Evolutionary conservation across 768 basidiomycete genomes (phyloP), one percentile per base, ranked within the genome.

Genomic region (Termitomyces bulborhizus): DNA sequence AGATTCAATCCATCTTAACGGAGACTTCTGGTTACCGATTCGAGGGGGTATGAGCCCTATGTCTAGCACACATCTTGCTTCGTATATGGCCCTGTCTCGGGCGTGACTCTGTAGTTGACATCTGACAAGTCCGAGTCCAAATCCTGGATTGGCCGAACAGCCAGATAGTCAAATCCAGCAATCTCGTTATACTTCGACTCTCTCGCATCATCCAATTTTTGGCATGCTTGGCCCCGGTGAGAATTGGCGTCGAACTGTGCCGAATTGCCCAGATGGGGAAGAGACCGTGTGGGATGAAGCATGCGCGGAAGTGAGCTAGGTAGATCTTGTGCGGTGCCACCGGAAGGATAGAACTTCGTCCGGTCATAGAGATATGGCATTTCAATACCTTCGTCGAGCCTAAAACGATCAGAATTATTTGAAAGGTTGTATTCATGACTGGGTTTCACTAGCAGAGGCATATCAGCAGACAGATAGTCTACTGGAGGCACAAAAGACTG

Each of bases 251-350:
- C 55, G 42, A 62, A 16, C 59, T 62, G 58, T 46, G 63, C 57
- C 9, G 60, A 51, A 34, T 37, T 54, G 48, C 61, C 60, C n/a
- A 63, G 53, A 47, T 52, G 60, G 41, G 63, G 51, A 21, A 58
- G 37, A n/a, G 56, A 40, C 36, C 55, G 42, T n/a, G 53, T 12
- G 0, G 49, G 34, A 6, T 54, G 47, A 26, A 49, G 43, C 29
- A 49, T 44, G 52, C 42, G 48, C n/a, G 52, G 50, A 46, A 34
- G 27, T 13, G 41, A 27, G 16, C 44, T 4, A 36, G 29, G 36
- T 37, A 37, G 21, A 42, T 27, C 16, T 26, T n/a, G 26, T 9
- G 12, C 16, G 2, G 26, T 24, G 40, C 13, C 55, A 34, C 18
- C 24, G 11, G 43, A 41, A 37, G 49, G 7, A 27, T 26, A 45